phyloP scores from a whole-genome alignment of 2,329 filamentous ascomycete genomes.

The Claviceps digitariae region DNA sequence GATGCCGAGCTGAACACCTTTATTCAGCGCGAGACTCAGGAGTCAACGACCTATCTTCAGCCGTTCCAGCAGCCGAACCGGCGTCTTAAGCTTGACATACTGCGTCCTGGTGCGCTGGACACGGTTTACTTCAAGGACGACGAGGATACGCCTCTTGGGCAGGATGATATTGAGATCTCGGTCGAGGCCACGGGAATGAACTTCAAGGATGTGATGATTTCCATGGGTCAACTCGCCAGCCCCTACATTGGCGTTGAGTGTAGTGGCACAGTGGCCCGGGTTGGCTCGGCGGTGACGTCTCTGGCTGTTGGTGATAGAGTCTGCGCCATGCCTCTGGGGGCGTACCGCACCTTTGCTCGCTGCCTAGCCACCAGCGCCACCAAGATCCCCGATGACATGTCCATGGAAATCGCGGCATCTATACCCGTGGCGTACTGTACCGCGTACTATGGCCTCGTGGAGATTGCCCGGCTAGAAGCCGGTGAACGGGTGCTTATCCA shows the following conservation, averaged over 20 bases:
- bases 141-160: slow-evolving; percentile 14
- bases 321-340: slow-evolving; percentile 31
- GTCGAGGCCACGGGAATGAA: slow-evolving; percentile 31
- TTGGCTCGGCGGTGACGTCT: slow-evolving; percentile 47
- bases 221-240: slow-evolving; percentile 24
- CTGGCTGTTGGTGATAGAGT: slow-evolving; percentile 63
- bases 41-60: slow-evolving; percentile 15
- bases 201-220: slow-evolving; percentile 31
- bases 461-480: slow-evolving; percentile 22
- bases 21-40: slow-evolving; percentile 14
- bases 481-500: slow-evolving; percentile 28
- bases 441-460: slow-evolving; percentile 25
- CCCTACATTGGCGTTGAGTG: slow-evolving; percentile 26
- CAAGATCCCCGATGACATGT: slow-evolving; percentile 23
- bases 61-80: slow-evolving; percentile 25
- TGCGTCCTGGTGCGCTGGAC: slow-evolving; percentile 24
- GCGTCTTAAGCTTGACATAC: slow-evolving; percentile 24
- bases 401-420: slow-evolving; percentile 24
- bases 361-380: slow-evolving; percentile 20
- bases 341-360: slow-evolving; percentile 20
- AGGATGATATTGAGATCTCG: slow-evolving; percentile 28
- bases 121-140: slow-evolving; percentile 27
- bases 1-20: slow-evolving; percentile 14
- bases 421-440: slow-evolving; percentile 28
- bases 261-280: slow-evolving; percentile 24